Evolutionary conservation across 2,329 filamentous ascomycete species (phyloP).

Genomic region (Trichoderma sp.): DNA sequence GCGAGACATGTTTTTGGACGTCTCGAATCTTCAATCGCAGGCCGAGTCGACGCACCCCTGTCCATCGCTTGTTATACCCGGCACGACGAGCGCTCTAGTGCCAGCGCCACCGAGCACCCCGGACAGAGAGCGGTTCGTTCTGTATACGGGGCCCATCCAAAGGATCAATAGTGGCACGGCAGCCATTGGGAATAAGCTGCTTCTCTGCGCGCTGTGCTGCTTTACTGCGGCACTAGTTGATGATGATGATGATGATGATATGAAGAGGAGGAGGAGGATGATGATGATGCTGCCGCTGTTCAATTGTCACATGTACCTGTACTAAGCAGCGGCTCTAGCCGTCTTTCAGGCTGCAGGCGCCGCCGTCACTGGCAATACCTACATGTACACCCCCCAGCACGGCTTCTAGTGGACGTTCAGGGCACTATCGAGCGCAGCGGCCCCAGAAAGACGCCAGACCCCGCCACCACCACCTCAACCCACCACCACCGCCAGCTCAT

Average conservation of each 20-base stretch:
- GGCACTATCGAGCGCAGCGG: neutral
- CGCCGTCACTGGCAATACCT: neutral
- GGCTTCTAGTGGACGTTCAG: neutral
- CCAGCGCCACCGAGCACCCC: neutral
- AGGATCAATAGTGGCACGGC: neutral
- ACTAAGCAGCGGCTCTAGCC: neutral
- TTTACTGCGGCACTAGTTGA: neutral
- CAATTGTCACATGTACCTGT: neutral
- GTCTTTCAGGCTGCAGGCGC: neutral
- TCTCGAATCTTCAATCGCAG: constrained; percentile 6
- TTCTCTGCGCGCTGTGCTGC: neutral
- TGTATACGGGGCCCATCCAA: neutral
- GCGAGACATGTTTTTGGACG: neutral
- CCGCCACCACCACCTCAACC: constrained; percentile 17
- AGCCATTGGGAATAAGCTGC: neutral
- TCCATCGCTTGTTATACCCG: neutral
- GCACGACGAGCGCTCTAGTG: neutral
- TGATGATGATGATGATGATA: neutral
- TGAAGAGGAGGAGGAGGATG: too few relatives aligned
- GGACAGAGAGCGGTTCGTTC: neutral
- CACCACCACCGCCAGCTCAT: constrained; percentile 21
- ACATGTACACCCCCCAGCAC: neutral
- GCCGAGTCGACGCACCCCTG: neutral
- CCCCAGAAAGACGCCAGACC: constrained; percentile 5
- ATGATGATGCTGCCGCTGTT: neutral